Conservation (phyloP, 148 eudicot species). For the Rhododendron vialii region DNA sequence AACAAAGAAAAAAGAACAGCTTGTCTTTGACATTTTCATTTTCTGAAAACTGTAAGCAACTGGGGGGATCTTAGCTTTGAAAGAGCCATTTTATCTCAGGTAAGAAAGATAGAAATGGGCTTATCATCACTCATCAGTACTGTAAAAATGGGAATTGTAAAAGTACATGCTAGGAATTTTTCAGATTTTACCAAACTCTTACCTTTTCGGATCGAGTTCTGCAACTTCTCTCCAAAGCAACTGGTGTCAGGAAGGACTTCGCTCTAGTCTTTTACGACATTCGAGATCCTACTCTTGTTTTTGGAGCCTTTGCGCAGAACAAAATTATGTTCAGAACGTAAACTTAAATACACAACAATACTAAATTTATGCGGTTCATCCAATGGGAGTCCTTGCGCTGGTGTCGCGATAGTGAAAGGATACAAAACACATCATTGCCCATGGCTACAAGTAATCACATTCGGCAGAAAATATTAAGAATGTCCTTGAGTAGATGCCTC, state of each 20-base stretch:
- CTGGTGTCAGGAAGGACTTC: neutral
- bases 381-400: neutral
- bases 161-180: neutral
- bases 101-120: neutral
- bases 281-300: neutral
- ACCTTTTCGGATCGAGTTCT: neutral
- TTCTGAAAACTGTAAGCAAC: neutral
- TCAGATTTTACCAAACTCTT: neutral
- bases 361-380: neutral
- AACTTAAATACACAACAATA: neutral
- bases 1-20: neutral
- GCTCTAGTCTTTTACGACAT: neutral
- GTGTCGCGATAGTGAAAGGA: neutral
- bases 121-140: too few relatives aligned
- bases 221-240: neutral
- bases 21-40: neutral
- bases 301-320: neutral
- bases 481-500: neutral
- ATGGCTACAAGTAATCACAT: neutral
- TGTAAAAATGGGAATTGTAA: neutral
- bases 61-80: neutral
- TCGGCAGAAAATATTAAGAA: neutral
- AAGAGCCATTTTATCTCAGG: neutral
- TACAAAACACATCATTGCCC: neutral
- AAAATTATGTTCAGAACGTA: neutral